Percentiles rank a stretch among this genome's conserved stretches.
Conservation (phyloP, 805 yeast genomes). For the Hanseniaspora hatyaiensis region DNA sequence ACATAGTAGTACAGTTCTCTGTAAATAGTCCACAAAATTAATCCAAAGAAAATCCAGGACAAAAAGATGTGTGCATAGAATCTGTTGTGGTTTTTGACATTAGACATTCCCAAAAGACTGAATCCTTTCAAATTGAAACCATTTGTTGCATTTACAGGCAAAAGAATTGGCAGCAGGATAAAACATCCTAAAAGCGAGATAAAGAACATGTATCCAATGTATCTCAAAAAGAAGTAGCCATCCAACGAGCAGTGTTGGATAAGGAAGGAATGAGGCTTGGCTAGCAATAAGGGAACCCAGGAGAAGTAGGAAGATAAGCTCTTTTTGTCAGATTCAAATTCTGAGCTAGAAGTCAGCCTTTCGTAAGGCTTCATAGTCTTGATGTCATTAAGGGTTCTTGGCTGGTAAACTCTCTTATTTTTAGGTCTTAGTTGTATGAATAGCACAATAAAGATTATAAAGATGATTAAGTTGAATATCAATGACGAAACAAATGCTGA, state of each 20-base stretch:
- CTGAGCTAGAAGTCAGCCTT: conserved; percentile 29
- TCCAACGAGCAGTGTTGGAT: conserved; percentile 64
- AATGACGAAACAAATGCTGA: conserved; percentile 67
- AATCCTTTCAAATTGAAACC: conserved; percentile 48
- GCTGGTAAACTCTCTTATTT: conserved; percentile 66
- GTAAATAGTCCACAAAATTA: conserved; percentile 54
- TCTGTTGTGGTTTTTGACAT: conserved; percentile 51
- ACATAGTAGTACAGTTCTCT: conserved; percentile 62
- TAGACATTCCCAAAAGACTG: conserved; percentile 51
- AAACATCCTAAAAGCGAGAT: conserved; percentile 44
- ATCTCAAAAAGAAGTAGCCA: conserved; percentile 65
- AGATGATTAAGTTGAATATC: conserved; percentile 52
- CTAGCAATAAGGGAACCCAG: conserved; percentile 45
- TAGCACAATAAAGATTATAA: conserved; percentile 41
- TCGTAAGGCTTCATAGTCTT: conserved; percentile 29
- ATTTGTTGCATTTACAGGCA: conserved; percentile 66
- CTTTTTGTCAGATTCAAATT: conserved; percentile 49
- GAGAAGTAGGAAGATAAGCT: conserved; percentile 49
- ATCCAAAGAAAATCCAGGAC: conserved; percentile 63
- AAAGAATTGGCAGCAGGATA: conserved; percentile 53
- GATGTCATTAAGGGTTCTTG: conserved; percentile 34
- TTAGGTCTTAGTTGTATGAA: conserved; percentile 56
- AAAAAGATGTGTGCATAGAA: conserved; percentile 63
- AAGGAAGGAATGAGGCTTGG: conserved; percentile 48
- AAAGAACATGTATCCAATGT: conserved; percentile 42